phyloP scores from a whole-genome alignment of 306 rosid species.

The Trifolium pratense region DNA sequence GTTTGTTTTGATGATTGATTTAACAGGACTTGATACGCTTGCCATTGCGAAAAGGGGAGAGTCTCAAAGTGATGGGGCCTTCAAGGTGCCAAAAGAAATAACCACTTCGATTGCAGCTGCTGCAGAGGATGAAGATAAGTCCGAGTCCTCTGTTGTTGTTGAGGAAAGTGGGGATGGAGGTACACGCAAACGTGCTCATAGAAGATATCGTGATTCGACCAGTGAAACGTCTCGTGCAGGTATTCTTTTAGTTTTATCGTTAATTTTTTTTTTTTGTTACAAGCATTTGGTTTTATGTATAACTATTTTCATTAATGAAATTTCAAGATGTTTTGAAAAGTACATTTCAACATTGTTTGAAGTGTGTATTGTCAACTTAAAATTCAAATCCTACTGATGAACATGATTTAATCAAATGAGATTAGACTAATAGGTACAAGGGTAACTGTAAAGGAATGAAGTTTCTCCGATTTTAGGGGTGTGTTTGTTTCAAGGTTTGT shows the following conservation, averaged over 20 bases:
- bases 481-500: no score
- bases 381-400: neutral
- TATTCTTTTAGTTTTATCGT: constrained; percentile 17
- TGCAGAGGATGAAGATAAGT: constrained; percentile 69
- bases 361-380: neutral
- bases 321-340: neutral
- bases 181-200: constrained; percentile 45
- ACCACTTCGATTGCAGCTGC: constrained; percentile 65
- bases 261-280: neutral
- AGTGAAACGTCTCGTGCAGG: constrained; percentile 57
- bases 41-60: constrained; percentile 79
- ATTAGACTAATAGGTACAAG: neutral
- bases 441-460: constrained; percentile 18
- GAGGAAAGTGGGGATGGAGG: constrained; percentile 50
- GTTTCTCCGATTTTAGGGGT: neutral
- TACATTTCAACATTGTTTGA: constrained; percentile 4
- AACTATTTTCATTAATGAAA: constrained; percentile 1
- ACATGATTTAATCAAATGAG: neutral
- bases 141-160: constrained; percentile 46
- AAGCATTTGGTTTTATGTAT: neutral
- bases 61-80: constrained; percentile 58
- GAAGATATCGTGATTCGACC: constrained; percentile 68
- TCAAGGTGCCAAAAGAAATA: constrained; percentile 80
- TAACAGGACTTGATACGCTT: constrained; percentile 83
- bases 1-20: constrained; percentile 25